A percentile compares a stretch with the other conserved stretches of the same genome.
These are phyloP conservation scores for Nicotiana sylvestris DNA, from an alignment of 257 asterid species.

Conservation along the genomic window DNA sequence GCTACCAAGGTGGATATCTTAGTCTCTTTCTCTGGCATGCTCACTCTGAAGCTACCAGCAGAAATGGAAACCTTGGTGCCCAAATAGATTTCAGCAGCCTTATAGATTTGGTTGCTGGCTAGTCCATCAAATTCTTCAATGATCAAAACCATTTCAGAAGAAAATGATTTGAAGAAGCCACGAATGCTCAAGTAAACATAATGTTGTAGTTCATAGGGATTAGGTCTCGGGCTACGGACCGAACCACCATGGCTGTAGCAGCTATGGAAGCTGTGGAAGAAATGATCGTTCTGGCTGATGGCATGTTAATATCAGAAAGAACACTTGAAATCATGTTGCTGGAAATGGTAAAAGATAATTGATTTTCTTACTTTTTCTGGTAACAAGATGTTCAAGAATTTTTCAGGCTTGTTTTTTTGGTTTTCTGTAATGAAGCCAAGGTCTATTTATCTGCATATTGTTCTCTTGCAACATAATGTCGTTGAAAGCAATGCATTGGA, in stretches of 20 bases:
- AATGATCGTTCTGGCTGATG: slow-evolving; percentile 36
- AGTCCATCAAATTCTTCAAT: slow-evolving; percentile 41
- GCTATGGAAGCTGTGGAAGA: slow-evolving; percentile 45
- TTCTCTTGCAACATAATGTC: neutral
- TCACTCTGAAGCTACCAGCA: slow-evolving; percentile 25
- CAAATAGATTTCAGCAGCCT: slow-evolving; percentile 37
- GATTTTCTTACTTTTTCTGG: neutral
- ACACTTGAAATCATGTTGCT: slow-evolving; percentile 23
- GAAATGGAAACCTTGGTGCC: slow-evolving; percentile 33
- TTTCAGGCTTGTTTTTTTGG: neutral
- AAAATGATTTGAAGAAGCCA: slow-evolving; percentile 25
- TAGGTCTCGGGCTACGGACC: slow-evolving; percentile 36
- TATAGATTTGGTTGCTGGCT: slow-evolving; percentile 32
- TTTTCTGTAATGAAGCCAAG: neutral
- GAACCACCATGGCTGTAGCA: slow-evolving; percentile 48
- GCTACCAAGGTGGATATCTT: slow-evolving; percentile 34
- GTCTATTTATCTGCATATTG: neutral
- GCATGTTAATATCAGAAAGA: slow-evolving; percentile 26
- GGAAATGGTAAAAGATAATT: neutral
- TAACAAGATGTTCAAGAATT: neutral
- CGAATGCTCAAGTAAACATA: slow-evolving; percentile 20
- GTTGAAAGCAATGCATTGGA: neutral
- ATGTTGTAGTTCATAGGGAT: slow-evolving; percentile 39
- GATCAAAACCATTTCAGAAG: slow-evolving; percentile 30
- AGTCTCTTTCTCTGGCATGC: slow-evolving; percentile 37